These are phyloP conservation scores for Psilocybe azurescens DNA, from an alignment of 768 basidiomycete species.

Conservation along the genomic window DNA sequence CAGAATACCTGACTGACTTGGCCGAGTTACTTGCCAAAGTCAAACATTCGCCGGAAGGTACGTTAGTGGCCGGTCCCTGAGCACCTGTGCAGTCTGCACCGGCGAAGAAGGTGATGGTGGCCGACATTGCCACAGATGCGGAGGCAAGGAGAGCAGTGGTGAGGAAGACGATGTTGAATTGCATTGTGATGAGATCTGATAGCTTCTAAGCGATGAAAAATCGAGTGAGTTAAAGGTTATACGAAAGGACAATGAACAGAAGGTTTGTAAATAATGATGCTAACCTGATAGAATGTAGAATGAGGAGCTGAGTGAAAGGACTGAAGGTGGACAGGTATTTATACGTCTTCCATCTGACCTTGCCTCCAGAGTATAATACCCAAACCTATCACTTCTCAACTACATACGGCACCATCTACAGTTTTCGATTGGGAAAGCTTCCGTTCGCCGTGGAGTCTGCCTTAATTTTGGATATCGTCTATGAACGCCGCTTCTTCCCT, in stretches of 20 bases:
- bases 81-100: conserved; percentile 5
- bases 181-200: background rate
- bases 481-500: too few relatives aligned
- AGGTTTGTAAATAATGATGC: background rate
- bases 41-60: background rate
- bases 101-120: background rate
- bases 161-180: background rate
- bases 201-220: too few relatives aligned
- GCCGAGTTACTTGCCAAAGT: background rate
- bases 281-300: conserved; percentile 16
- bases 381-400: too few relatives aligned
- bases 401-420: too few relatives aligned
- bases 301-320: conserved; percentile 15
- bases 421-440: too few relatives aligned
- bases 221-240: too few relatives aligned
- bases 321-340: conserved; percentile 11
- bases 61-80: background rate
- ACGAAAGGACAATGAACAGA: too few relatives aligned
- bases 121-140: background rate
- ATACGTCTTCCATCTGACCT: conserved; percentile 9
- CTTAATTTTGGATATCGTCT: too few relatives aligned
- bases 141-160: background rate
- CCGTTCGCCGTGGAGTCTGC: too few relatives aligned
- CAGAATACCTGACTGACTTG: conserved; percentile 11
- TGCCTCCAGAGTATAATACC: too few relatives aligned